Percentiles rank a stretch among this genome's conserved stretches.
Evolutionary conservation across 2,329 filamentous ascomycete genomes (phyloP).

Genomic region (Diaporthe sp.): DNA sequence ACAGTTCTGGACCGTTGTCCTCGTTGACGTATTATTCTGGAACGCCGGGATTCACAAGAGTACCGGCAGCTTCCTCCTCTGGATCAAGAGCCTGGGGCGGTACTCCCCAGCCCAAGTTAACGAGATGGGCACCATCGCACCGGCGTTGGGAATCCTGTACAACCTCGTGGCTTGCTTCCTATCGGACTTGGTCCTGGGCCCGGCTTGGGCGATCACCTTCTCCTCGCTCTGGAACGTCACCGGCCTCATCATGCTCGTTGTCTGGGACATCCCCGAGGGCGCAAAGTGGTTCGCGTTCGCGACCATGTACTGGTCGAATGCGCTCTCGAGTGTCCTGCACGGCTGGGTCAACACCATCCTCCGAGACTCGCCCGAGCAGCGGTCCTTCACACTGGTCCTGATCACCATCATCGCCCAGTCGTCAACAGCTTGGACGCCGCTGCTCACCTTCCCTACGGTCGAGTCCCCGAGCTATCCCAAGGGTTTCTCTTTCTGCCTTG

Average conservation of each 20-base stretch:
- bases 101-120: constrained; percentile 63
- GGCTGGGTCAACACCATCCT: constrained; percentile 69
- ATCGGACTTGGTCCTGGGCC: constrained; percentile 66
- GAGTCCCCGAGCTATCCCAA: constrained; percentile 59
- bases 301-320: constrained; percentile 62
- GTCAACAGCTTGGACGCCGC: constrained; percentile 68
- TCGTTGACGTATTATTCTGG: constrained; percentile 70
- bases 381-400: constrained; percentile 64
- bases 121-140: constrained; percentile 65
- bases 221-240: constrained; percentile 65
- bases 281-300: constrained; percentile 68
- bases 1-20: constrained; percentile 65
- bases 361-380: constrained; percentile 59
- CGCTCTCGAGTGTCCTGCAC: constrained; percentile 68
- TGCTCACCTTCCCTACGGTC: constrained; percentile 64
- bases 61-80: constrained; percentile 67
- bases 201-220: constrained; percentile 68
- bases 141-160: constrained; percentile 70
- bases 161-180: constrained; percentile 67
- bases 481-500: constrained; percentile 56
- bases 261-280: constrained; percentile 69
- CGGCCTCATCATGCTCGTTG: constrained; percentile 65
- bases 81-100: constrained; percentile 69
- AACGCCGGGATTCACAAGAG: constrained; percentile 62
- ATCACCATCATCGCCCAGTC: constrained; percentile 67